Conservation (phyloP, 1,139 yeast species). For the Candida sanyaensis region DNA sequence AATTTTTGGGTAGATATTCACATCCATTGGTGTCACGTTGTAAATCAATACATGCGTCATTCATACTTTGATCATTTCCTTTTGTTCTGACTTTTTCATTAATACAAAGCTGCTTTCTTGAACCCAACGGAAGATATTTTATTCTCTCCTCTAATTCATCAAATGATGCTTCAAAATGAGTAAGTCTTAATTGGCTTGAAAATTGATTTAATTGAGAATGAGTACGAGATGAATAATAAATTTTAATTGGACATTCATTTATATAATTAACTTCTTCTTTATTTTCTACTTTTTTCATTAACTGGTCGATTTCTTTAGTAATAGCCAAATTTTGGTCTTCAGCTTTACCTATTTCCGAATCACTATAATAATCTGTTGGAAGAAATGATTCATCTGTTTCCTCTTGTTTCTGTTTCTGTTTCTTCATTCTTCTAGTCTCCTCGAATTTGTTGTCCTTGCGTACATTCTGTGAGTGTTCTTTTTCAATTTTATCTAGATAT, state of each 20-base stretch:
- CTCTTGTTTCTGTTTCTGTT: conserved; percentile 1
- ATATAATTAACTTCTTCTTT: conserved; percentile 16
- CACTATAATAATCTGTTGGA: conserved; percentile 45
- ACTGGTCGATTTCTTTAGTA: conserved; percentile 42
- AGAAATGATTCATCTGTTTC: conserved; percentile 20
- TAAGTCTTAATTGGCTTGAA: conserved; percentile 66
- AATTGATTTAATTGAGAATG: conserved; percentile 89
- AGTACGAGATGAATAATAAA: conserved; percentile 78
- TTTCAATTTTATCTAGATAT: conserved; percentile 31
- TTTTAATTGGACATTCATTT: conserved; percentile 46
- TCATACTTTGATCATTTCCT: conserved; percentile 56
- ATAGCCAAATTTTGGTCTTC: conserved; percentile 28
- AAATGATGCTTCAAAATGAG: conserved; percentile 66
- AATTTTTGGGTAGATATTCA: conserved; percentile 45
- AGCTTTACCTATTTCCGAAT: conserved; percentile 20
- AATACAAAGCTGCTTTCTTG: conserved; percentile 84
- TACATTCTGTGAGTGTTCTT: conserved; percentile 16
- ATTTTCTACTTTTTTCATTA: conserved; percentile 42
- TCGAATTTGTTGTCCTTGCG: conserved; percentile 13
- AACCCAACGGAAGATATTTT: conserved; percentile 71
- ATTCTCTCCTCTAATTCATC: conserved; percentile 40
- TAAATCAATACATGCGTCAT: conserved; percentile 81
- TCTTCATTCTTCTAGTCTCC: background rate
- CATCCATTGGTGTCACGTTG: conserved; percentile 56
- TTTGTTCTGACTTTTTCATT: conserved; percentile 59